phyloP scores from a whole-genome alignment of 352 stramenopile species.

The Pythium diclinum region DNA sequence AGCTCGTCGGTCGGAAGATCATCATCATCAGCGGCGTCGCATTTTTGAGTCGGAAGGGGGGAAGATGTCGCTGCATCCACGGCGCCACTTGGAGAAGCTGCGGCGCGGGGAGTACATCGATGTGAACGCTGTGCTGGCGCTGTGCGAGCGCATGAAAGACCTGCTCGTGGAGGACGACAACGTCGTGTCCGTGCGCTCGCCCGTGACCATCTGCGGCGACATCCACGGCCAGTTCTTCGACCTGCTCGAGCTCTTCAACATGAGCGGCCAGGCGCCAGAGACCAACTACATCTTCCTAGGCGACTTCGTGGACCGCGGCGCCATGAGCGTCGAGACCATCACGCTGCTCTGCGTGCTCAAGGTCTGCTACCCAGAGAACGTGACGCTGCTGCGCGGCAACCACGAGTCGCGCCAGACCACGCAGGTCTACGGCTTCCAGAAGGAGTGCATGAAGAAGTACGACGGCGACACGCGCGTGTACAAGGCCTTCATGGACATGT shows the following conservation, averaged over 20 bases:
- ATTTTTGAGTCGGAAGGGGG: not conserved
- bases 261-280: constrained; percentile 81
- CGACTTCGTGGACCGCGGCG: constrained; percentile 88
- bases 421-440: constrained; percentile 68
- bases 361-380: constrained; percentile 84
- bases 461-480: constrained; percentile 84
- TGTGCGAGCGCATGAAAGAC: constrained; percentile 89
- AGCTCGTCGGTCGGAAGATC: not conserved
- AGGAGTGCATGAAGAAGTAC: constrained; percentile 72
- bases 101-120: constrained; percentile 83
- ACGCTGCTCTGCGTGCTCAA: constrained; percentile 84
- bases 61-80: constrained; percentile 27
- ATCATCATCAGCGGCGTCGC: not conserved
- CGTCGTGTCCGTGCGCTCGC: constrained; percentile 78
- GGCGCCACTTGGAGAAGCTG: constrained; percentile 54
- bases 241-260: constrained; percentile 86
- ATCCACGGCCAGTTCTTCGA: constrained; percentile 91
- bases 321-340: constrained; percentile 86
- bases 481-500: constrained; percentile 90
- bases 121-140: constrained; percentile 83
- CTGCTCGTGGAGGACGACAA: constrained; percentile 84
- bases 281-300: constrained; percentile 92
- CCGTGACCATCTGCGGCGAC: constrained; percentile 87
- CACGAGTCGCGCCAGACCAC: constrained; percentile 66
- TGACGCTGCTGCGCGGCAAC: constrained; percentile 77